phyloP scores from a whole-genome alignment of 2,329 filamentous ascomycete genomes.

The Rutstroemia sp. region DNA sequence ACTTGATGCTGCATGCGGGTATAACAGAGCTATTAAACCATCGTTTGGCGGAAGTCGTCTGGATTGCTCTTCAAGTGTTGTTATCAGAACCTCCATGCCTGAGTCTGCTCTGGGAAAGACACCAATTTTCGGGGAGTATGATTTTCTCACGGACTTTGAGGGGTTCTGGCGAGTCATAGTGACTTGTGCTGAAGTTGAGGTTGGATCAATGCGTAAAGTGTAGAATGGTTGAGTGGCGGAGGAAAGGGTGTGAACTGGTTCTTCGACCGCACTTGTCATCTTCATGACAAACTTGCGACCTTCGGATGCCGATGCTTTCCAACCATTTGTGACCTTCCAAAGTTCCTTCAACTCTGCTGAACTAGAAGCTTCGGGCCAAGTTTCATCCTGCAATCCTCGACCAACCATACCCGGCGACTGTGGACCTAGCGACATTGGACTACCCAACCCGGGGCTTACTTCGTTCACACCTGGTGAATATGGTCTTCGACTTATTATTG shows the following conservation, averaged over 20 bases:
- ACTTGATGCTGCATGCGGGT: slow-evolving; percentile 57
- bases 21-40: slow-evolving; percentile 60
- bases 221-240: slow-evolving; percentile 59
- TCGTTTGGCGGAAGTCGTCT: slow-evolving; percentile 49
- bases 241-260: slow-evolving; percentile 60
- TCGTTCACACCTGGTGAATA: slow-evolving; percentile 38
- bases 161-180: slow-evolving; percentile 54
- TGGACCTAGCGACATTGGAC: slow-evolving; percentile 21
- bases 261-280: slow-evolving; percentile 47
- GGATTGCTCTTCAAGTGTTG: slow-evolving; percentile 48
- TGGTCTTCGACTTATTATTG: slow-evolving; percentile 57
- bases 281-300: slow-evolving; percentile 53
- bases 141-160: slow-evolving; percentile 36
- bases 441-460: slow-evolving; percentile 24
- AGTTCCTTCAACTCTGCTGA: slow-evolving; percentile 56
- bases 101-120: slow-evolving; percentile 20
- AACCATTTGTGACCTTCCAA: slow-evolving; percentile 65
- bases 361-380: slow-evolving; percentile 24
- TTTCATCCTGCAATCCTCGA: slow-evolving; percentile 23
- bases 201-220: slow-evolving; percentile 55
- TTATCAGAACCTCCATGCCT: slow-evolving; percentile 43
- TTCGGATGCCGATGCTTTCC: slow-evolving; percentile 53
- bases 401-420: slow-evolving; percentile 23
- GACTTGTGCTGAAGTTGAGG: slow-evolving; percentile 54
- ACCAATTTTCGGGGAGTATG: slow-evolving; percentile 16